phyloP scores from a whole-genome alignment of 257 asterid genomes.

The Nicotiana noctiflora region DNA sequence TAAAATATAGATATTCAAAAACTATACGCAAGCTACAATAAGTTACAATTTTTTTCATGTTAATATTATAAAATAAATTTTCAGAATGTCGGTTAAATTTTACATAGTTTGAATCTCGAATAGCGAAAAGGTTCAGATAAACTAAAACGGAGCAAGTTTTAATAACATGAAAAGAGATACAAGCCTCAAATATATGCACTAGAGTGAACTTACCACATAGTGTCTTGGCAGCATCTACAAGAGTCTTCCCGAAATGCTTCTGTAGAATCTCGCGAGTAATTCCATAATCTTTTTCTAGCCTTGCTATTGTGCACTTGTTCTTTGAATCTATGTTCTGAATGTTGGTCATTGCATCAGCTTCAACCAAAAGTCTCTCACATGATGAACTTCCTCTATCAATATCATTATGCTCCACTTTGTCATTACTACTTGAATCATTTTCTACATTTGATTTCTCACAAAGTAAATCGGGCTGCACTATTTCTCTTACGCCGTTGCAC shows the following conservation, averaged over 20 bases:
- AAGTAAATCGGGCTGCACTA: not conserved
- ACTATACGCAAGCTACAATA: no score
- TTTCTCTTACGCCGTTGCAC: not conserved
- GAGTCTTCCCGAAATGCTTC: not conserved
- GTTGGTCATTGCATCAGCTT: not conserved
- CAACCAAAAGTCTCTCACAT: not conserved
- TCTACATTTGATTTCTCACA: not conserved
- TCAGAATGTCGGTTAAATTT: no score
- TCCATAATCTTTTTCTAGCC: not conserved
- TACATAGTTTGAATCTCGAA: no score
- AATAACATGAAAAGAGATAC: not conserved
- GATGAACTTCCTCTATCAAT: no score
- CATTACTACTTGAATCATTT: not conserved
- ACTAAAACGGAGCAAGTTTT: no score
- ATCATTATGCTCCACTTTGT: not conserved
- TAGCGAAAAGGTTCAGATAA: no score
- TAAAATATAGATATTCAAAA: no score
- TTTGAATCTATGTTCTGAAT: not conserved
- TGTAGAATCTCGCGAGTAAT: not conserved
- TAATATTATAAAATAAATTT: no score
- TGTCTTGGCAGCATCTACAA: not conserved
- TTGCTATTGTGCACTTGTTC: not conserved
- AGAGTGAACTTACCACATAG: not conserved
- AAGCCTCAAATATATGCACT: not conserved
- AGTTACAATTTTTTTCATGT: no score